Evolutionary conservation across 495 filamentous ascomycete genomes (phyloP).

Genomic region (Apiosordaria backusii): DNA sequence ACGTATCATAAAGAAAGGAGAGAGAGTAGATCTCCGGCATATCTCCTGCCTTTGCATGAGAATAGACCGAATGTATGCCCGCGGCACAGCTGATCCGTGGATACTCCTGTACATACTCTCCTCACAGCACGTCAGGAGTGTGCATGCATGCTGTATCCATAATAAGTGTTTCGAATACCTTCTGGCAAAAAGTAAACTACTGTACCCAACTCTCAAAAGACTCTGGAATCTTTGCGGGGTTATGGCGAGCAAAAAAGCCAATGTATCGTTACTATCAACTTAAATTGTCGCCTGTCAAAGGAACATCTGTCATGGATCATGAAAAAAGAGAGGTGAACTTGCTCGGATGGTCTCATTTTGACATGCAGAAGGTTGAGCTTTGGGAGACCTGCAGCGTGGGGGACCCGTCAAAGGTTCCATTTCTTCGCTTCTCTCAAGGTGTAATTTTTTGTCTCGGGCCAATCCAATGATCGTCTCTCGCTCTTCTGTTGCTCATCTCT

Average conservation of each 20-base stretch:
- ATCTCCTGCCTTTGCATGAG: background rate
- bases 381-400: slow-evolving; percentile 8
- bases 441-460: background rate
- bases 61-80: background rate
- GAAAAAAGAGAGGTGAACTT: background rate
- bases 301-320: background rate
- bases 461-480: background rate
- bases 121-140: background rate
- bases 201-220: background rate
- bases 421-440: background rate
- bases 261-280: background rate
- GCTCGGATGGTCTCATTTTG: slow-evolving; percentile 5
- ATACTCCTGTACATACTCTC: background rate
- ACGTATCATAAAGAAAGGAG: background rate
- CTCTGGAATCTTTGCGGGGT: background rate
- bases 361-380: slow-evolving; percentile 5
- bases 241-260: background rate
- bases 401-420: background rate
- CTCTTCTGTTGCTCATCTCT: background rate
- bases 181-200: no score
- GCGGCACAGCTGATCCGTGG: background rate
- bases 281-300: background rate
- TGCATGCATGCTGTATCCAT: no score
- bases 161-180: background rate
- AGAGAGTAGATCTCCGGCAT: background rate